A percentile compares a stretch with the other conserved stretches of the same genome.
phyloP scores from a whole-genome alignment of 164 flowering plant genomes.

The Tetrastigma voinierianum region DNA sequence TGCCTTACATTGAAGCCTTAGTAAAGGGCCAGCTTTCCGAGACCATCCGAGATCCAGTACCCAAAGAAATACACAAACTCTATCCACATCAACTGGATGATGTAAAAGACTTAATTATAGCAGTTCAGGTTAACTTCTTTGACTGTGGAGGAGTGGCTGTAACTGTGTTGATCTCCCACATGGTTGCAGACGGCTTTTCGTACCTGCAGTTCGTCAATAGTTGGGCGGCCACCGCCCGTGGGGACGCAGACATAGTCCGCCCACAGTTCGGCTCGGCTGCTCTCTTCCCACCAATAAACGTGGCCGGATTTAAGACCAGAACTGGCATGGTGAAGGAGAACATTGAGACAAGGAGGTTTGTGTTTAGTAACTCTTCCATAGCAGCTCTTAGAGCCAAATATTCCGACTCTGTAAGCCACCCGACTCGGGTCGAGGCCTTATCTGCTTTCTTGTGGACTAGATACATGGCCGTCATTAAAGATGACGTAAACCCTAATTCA shows the following conservation, averaged over 20 bases:
- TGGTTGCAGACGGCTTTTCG: constrained; percentile 4
- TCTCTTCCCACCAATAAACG: neutral
- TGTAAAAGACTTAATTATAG: neutral
- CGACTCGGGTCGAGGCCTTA: neutral
- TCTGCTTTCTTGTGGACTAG: constrained; percentile 1
- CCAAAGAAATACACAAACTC: neutral
- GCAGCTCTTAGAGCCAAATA: neutral
- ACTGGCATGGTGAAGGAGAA: neutral
- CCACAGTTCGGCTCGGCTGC: neutral
- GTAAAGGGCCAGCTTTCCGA: neutral
- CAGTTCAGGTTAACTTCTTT: constrained; percentile 8
- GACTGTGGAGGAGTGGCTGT: constrained; percentile 15
- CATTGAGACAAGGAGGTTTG: neutral
- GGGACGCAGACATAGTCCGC: neutral
- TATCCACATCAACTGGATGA: constrained; percentile 1
- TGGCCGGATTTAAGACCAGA: neutral
- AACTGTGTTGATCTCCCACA: constrained; percentile 14
- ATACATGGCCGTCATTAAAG: neutral
- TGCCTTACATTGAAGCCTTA: constrained; percentile 2
- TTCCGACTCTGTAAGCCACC: neutral
- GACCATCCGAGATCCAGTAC: neutral
- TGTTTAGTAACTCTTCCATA: neutral
- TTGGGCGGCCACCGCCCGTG: constrained; percentile 8
- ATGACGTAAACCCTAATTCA: neutral
- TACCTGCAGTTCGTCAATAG: constrained; percentile 1